Evolutionary conservation across 208 protist species (phyloP).

Genomic region (Chromosphaera perkinsii): DNA sequence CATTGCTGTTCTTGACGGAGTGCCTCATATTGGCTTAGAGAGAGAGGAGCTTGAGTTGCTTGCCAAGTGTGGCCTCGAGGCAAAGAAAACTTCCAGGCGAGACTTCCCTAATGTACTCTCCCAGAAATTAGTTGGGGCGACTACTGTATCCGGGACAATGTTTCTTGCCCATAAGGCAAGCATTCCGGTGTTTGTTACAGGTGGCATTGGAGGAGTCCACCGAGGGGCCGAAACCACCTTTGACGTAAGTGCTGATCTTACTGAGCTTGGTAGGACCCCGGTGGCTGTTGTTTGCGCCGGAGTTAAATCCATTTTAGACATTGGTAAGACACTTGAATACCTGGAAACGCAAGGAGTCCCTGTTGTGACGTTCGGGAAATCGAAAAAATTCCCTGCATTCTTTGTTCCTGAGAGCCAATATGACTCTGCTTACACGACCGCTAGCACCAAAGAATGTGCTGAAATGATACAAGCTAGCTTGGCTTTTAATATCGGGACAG

Average conservation of each 20-base stretch:
- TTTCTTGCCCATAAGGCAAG: slow-evolving; percentile 46
- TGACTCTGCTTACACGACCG: neutral
- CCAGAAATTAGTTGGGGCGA: slow-evolving; percentile 55
- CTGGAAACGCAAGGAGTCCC: slow-evolving; percentile 66
- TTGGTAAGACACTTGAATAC: slow-evolving; percentile 70
- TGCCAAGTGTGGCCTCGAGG: slow-evolving; percentile 19
- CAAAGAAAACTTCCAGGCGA: slow-evolving; percentile 61
- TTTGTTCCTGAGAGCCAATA: slow-evolving; percentile 51
- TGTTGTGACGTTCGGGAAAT: slow-evolving; percentile 46
- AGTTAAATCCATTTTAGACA: slow-evolving; percentile 80
- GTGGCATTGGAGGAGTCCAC: slow-evolving; percentile 80
- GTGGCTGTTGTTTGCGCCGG: slow-evolving; percentile 75
- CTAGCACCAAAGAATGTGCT: neutral
- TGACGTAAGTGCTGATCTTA: slow-evolving; percentile 76
- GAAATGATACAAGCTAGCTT: neutral
- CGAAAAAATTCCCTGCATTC: slow-evolving; percentile 71
- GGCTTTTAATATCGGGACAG: neutral
- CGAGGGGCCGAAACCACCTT: slow-evolving; percentile 55
- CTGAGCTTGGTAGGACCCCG: slow-evolving; percentile 64
- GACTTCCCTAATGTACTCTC: slow-evolving; percentile 64
- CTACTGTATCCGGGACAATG: slow-evolving; percentile 76
- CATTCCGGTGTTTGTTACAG: slow-evolving; percentile 76
- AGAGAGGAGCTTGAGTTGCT: slow-evolving; percentile 26
- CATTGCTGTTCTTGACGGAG: slow-evolving; percentile 75
- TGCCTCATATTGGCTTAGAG: slow-evolving; percentile 61